A percentile compares a stretch with the other conserved stretches of the same genome.
phyloP scores from a whole-genome alignment of 2,329 filamentous ascomycete species.

The Elsinoe arachidis region DNA sequence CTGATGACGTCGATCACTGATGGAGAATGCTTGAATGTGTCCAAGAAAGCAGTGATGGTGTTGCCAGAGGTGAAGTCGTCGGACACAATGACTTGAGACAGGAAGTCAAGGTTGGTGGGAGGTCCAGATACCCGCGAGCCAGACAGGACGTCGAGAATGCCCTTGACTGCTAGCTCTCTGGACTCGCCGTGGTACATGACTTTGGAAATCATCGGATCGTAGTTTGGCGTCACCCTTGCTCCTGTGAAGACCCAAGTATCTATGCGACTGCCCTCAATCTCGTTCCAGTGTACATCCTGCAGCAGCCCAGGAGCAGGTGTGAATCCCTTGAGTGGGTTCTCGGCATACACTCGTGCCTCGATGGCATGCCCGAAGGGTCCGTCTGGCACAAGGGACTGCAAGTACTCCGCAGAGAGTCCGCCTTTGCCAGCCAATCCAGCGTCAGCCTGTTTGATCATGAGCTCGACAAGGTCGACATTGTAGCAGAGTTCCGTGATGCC shows the following conservation, averaged over 20 bases:
- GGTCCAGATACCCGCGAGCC: constrained; percentile 44
- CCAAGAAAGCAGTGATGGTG: constrained; percentile 50
- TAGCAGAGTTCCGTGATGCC: constrained; percentile 51
- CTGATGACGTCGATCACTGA: constrained; percentile 48
- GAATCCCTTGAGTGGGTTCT: constrained; percentile 51
- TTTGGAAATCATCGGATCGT: constrained; percentile 51
- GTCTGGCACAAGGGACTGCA: constrained; percentile 36
- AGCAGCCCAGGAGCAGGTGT: constrained; percentile 51
- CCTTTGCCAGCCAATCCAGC: constrained; percentile 38
- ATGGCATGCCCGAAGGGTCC: constrained; percentile 42
- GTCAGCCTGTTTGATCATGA: constrained; percentile 50
- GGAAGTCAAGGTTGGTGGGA: constrained; percentile 50
- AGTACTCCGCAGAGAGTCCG: constrained; percentile 34
- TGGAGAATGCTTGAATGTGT: constrained; percentile 42
- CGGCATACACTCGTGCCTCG: constrained; percentile 48
- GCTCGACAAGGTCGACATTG: constrained; percentile 44
- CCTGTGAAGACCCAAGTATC: constrained; percentile 58
- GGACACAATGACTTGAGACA: constrained; percentile 42
- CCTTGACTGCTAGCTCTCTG: constrained; percentile 36
- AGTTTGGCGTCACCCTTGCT: constrained; percentile 48
- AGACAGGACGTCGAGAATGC: constrained; percentile 36
- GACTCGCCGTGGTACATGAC: constrained; percentile 46
- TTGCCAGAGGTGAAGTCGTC: constrained; percentile 40
- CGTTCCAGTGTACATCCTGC: constrained; percentile 46
- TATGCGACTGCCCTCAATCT: constrained; percentile 42